phyloP scores from a whole-genome alignment of 1,139 yeast species.

The Protomyces inouyei region DNA sequence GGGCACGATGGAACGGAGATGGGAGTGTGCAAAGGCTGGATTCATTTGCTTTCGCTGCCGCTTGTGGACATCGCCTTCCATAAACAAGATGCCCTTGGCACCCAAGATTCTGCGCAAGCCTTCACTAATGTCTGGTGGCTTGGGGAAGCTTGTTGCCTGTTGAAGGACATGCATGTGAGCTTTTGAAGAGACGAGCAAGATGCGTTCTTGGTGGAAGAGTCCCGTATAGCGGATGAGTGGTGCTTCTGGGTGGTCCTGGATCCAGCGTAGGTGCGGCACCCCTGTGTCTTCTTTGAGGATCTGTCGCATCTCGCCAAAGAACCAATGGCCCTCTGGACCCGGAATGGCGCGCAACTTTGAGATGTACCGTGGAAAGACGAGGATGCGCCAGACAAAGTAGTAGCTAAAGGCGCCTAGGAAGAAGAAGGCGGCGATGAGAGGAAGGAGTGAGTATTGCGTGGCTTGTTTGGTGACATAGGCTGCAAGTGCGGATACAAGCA shows the following conservation, averaged over 20 bases:
- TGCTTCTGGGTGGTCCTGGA: slow-evolving; percentile 21
- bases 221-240: slow-evolving; percentile 29
- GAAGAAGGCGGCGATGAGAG: background rate
- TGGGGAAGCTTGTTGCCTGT: slow-evolving; percentile 29
- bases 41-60: slow-evolving; percentile 29
- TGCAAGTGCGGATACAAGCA: background rate
- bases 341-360: slow-evolving; percentile 29
- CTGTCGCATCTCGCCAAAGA: slow-evolving; percentile 28
- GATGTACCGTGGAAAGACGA: slow-evolving; percentile 27
- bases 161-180: slow-evolving; percentile 30
- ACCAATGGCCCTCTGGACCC: slow-evolving; percentile 29
- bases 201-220: slow-evolving; percentile 27
- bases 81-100: slow-evolving; percentile 30
- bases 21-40: slow-evolving; percentile 30
- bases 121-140: slow-evolving; percentile 21
- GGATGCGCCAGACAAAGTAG: slow-evolving; percentile 21
- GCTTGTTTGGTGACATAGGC: slow-evolving; percentile 1
- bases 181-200: slow-evolving; percentile 17
- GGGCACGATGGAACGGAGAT: slow-evolving; percentile 30
- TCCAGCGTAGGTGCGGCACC: slow-evolving; percentile 27
- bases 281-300: slow-evolving; percentile 20
- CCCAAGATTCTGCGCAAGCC: slow-evolving; percentile 27
- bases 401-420: background rate
- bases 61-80: slow-evolving; percentile 31
- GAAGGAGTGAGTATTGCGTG: slow-evolving; percentile 9